Evolutionary conservation across 306 rosid genomes (phyloP), one percentile per base, ranked within the genome.

Genomic region (Begonia peltatifolia): DNA sequence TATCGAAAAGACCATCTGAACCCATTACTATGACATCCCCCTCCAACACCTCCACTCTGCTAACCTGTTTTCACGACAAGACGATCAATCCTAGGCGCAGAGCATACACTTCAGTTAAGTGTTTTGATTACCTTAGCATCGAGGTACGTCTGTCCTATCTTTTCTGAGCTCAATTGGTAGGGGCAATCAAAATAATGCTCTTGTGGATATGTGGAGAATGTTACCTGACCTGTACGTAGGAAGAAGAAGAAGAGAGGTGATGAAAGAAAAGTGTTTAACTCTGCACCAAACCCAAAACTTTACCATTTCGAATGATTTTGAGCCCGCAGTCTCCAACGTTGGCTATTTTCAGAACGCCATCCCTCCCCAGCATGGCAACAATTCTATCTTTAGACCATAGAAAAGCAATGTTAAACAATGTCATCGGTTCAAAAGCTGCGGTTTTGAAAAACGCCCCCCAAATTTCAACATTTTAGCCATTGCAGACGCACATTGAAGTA

Each of bases 131-230:
- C 95, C 86, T 15, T 59, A 20, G 95, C 99, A 63, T 86, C 95
- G 36, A 77, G 92, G 71, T 76, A 90, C 36, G 95, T 90, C 70
- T 90, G 99, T 65, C 95, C 84, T 52, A 68, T 72, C n/a, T 55
- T 59, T 75, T 75, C 78, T 55, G 95, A 90, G 77, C 95, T 79
- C 58, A 83, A 74, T 72, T 90, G 99, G 69, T 65, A 90, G 41
- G 95, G 99, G 63, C 94, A 90, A 44, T 90, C 86, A 62, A 90
- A 90, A 58, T 76, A 90, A 68, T 86, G 99, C 69, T 90, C 99
- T 69, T 86, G 99, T 9, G 95, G 95, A 63, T 75, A 68, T 41
- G 94, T 80, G 58, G 95, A 76, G 75, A 75, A 90, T 38, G 75
- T 41, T 10, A 79, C 57, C 54, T 42, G 60, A 66, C 88, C 99